Evolutionary conservation across 1,284 basidiomycete species (phyloP), one percentile per base, ranked within the genome.

Genomic region (Cryptococcus hybrid): DNA sequence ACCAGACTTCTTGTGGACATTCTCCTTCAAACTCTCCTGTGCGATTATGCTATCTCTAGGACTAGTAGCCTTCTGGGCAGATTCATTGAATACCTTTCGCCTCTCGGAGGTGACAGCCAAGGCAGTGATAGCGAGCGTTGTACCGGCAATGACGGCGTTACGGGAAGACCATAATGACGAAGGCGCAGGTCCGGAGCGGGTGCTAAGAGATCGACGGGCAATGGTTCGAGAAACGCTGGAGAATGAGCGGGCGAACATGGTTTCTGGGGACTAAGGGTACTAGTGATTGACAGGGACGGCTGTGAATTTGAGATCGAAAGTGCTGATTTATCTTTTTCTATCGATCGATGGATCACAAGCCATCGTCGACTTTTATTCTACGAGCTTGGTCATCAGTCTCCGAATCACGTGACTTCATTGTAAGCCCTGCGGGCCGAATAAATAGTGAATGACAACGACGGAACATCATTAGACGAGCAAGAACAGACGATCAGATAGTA

Each of bases 1-100:
- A 47, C 42, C 9, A 7, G 43, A 54, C 13, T 55, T 35, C 46
- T 60, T 62, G 47, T 67, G 65, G 35, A 67, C 48, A 48, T 59
- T 56, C 35, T 38, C 53, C 51, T 69, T 67, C 44, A 69, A 55
- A 38, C 56, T 62, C 2, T 56, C 35, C 52, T 67, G 62, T 51
- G 66, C 61, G 30, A 69, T 47, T 2, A 66, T 65, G 39, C 58
- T 62, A 42, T 55, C 56, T 30, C 34, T 24, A 7, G 46, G 46
- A n/a, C 43, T 44, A n/a, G 43, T 13, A 13, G n/a, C 24, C 13
- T 44, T 18, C 38, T 57, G 52, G 40, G 42, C 8, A 40, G 50
- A 52, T n/a, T 60, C 61, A 42, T 61, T 61, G 43, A 55, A 44
- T 2, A 62, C 57, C 43, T 37, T 49, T 7, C 49, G 39, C 30